Percentiles rank a stretch among this genome's conserved stretches.
These are phyloP conservation scores for Chrysosporium queenslandicum DNA, from an alignment of 2,329 filamentous ascomycete genomes.

Conservation along the genomic window DNA sequence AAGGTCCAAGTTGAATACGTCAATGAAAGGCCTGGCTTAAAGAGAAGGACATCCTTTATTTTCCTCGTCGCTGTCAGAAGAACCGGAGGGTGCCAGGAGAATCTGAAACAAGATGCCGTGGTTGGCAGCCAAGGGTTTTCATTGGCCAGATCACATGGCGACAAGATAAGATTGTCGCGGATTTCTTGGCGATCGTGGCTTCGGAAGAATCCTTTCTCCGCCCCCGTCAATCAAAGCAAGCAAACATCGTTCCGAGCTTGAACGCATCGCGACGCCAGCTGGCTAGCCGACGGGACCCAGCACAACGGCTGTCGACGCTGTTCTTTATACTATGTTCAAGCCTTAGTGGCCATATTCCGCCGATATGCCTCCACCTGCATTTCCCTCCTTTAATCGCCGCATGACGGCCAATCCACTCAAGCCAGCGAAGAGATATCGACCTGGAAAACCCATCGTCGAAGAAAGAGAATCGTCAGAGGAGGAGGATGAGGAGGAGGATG, in stretches of 20 bases:
- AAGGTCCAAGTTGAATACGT: too few species aligned
- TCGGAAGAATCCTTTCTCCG: neutral
- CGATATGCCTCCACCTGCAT: conserved; percentile 30
- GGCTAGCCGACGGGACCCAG: too few species aligned
- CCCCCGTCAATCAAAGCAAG: neutral
- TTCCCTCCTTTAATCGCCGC: conserved; percentile 42
- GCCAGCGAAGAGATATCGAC: conserved; percentile 64
- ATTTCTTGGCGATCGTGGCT: neutral
- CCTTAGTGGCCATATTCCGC: neutral
- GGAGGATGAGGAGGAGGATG: conserved; percentile 48
- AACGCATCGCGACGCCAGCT: too few species aligned
- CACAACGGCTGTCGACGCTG: too few species aligned
- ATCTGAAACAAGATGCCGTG: neutral
- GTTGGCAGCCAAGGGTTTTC: neutral
- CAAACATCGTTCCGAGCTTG: neutral
- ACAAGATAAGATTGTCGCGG: neutral
- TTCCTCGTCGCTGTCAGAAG: neutral
- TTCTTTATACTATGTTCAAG: neutral
- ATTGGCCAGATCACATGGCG: neutral
- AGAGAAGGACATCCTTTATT: too few species aligned
- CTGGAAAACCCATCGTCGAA: conserved; percentile 60
- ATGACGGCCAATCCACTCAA: conserved; percentile 88
- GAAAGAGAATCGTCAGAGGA: conserved; percentile 41
- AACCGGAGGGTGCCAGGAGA: neutral
- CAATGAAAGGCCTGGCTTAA: too few species aligned